Percentiles rank a stretch among this genome's conserved stretches.
phyloP scores from a whole-genome alignment of 1,284 basidiomycete genomes.

The Cryptococcus neoformans region DNA sequence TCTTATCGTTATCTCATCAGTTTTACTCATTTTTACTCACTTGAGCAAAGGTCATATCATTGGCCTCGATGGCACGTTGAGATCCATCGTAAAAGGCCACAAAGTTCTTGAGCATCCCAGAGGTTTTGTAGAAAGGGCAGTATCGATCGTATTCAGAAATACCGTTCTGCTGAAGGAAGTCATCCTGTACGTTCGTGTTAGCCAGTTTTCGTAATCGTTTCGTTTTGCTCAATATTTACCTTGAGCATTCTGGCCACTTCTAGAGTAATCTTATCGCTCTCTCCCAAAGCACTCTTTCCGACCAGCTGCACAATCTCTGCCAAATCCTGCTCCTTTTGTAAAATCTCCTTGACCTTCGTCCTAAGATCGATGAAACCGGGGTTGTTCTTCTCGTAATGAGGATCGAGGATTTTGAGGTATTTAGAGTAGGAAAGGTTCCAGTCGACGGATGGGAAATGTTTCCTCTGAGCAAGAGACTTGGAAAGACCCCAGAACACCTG shows the following conservation, averaged over 20 bases:
- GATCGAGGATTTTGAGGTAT: slow-evolving; percentile 92
- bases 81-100: slow-evolving; percentile 89
- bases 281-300: slow-evolving; percentile 95
- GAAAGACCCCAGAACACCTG: slow-evolving; percentile 74
- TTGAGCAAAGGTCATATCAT: slow-evolving; percentile 86
- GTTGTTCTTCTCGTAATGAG: slow-evolving; percentile 85
- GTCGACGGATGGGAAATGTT: slow-evolving; percentile 95
- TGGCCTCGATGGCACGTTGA: slow-evolving; percentile 75
- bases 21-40: slow-evolving; percentile 17
- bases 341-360: slow-evolving; percentile 87
- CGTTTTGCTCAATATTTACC: slow-evolving; percentile 15
- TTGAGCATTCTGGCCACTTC: slow-evolving; percentile 96
- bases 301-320: slow-evolving; percentile 99
- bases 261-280: slow-evolving; percentile 97
- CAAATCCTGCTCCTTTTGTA: slow-evolving; percentile 98
- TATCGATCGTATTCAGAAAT: slow-evolving; percentile 96
- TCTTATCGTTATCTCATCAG: background rate
- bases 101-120: slow-evolving; percentile 93
- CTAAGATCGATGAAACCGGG: slow-evolving; percentile 93
- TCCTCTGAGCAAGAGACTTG: slow-evolving; percentile 78
- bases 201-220: background rate
- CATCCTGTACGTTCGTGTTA: slow-evolving; percentile 67
- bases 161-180: slow-evolving; percentile 98
- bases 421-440: slow-evolving; percentile 99
- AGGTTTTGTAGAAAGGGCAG: slow-evolving; percentile 99